Conservation (phyloP, 805 yeast genomes). For the Aciculoconidium aculeatum region DNA sequence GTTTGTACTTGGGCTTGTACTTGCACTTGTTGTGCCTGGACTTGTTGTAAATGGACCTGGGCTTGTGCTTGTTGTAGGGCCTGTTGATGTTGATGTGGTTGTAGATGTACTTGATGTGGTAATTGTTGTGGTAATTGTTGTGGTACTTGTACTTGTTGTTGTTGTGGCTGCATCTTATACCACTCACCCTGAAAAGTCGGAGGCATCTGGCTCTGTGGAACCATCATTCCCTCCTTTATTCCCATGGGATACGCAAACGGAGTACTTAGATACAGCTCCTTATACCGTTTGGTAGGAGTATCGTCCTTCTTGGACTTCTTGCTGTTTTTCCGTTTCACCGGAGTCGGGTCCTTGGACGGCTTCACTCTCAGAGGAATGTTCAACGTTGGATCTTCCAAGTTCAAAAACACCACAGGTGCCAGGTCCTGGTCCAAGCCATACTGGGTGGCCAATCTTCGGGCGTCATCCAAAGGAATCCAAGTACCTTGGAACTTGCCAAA, state of each 20-base stretch:
- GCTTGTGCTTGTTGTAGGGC: slow-evolving; percentile 17
- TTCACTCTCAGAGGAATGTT: slow-evolving; percentile 31
- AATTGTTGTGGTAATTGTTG: too few relatives aligned
- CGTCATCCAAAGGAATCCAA: slow-evolving; percentile 85
- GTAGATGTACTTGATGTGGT: slow-evolving; percentile 17
- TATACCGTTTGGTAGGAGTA: slow-evolving; percentile 41
- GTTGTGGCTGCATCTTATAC: too few relatives aligned
- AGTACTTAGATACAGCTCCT: too few relatives aligned
- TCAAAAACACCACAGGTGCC: slow-evolving; percentile 38
- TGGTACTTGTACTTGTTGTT: too few relatives aligned
- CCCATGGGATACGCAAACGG: neutral
- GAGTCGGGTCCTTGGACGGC: slow-evolving; percentile 35
- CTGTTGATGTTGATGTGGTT: slow-evolving; percentile 23
- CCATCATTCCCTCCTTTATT: neutral
- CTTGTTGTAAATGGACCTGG: slow-evolving; percentile 11
- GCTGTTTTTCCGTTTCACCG: slow-evolving; percentile 36
- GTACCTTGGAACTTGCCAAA: slow-evolving; percentile 97
- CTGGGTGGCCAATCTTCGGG: slow-evolving; percentile 39
- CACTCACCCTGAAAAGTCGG: too few relatives aligned
- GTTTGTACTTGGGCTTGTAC: slow-evolving; percentile 13
- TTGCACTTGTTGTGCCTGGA: slow-evolving; percentile 8
- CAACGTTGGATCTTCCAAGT: slow-evolving; percentile 29
- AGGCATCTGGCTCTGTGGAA: too few relatives aligned
- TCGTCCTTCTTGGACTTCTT: slow-evolving; percentile 59
- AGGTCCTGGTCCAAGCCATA: slow-evolving; percentile 34